Conservation (phyloP, 1,139 yeast species). For the Suhomyces wounanorum region DNA sequence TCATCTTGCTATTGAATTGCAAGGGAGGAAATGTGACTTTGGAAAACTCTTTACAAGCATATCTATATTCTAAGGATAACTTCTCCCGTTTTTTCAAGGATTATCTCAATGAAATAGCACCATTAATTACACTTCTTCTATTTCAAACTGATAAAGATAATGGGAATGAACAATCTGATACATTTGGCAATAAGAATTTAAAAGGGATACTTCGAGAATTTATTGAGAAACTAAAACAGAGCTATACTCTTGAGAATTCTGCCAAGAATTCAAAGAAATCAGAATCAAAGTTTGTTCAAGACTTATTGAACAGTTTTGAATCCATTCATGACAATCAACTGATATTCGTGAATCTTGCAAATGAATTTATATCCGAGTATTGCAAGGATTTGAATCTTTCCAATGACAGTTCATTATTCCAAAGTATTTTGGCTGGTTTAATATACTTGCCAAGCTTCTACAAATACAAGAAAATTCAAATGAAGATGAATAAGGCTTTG, state of each 20-base stretch:
- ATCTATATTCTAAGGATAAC: conserved; percentile 55
- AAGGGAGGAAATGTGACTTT: conserved; percentile 17
- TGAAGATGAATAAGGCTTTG: conserved; percentile 27
- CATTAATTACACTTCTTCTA: conserved; percentile 53
- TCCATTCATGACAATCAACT: conserved; percentile 36
- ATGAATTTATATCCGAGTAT: conserved; percentile 64
- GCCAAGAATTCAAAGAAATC: conserved; percentile 19
- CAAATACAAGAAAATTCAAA: conserved; percentile 58
- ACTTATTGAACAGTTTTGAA: conserved; percentile 39
- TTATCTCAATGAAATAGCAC: conserved; percentile 49
- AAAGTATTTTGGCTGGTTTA: conserved; percentile 68
- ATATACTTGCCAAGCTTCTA: conserved; percentile 72
- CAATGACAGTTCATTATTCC: conserved; percentile 70
- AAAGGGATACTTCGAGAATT: conserved; percentile 26
- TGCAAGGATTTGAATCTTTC: conserved; percentile 65
- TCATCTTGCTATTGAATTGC: conserved; percentile 43
- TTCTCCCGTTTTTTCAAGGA: conserved; percentile 48
- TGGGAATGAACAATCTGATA: conserved; percentile 7
- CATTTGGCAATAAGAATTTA: conserved; percentile 23
- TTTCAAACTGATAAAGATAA: conserved; percentile 24
- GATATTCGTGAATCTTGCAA: conserved; percentile 40
- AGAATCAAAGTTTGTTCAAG: conserved; percentile 44
- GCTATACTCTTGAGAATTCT: conserved; percentile 26
- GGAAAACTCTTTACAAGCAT: conserved; percentile 46
- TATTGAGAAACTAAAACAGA: conserved; percentile 26